Evolutionary conservation across 129 eudicot genomes (phyloP).

Genomic region (Lonicera japonica): DNA sequence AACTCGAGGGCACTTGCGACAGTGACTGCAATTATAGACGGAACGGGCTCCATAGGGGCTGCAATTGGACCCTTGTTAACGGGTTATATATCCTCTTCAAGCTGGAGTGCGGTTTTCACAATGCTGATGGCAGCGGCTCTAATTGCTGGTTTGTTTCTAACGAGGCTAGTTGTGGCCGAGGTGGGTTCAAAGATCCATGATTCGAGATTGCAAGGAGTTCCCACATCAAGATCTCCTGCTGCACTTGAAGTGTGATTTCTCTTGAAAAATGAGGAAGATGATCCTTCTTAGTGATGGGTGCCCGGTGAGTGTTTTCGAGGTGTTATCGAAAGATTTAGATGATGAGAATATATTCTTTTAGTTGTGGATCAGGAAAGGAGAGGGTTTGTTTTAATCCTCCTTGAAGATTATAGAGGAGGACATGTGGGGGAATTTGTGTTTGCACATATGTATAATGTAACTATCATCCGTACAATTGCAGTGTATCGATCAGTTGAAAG

Average conservation of each 20-base stretch:
- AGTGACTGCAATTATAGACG: constrained; percentile 90
- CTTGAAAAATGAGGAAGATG: not conserved
- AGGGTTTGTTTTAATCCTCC: not conserved
- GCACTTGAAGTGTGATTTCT: constrained; percentile 33
- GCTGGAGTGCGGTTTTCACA: constrained; percentile 84
- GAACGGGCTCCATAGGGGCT: constrained; percentile 95
- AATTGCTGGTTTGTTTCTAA: constrained; percentile 78
- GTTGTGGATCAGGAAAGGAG: not conserved
- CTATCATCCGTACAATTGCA: not conserved
- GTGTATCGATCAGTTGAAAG: not conserved
- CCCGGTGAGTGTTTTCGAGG: not conserved
- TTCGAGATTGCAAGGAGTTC: constrained; percentile 19
- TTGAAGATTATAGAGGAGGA: not conserved
- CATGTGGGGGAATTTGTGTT: not conserved
- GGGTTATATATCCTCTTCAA: constrained; percentile 64
- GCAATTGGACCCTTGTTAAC: constrained; percentile 91
- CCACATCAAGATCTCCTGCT: constrained; percentile 21
- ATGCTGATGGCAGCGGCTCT: constrained; percentile 77
- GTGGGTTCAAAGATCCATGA: constrained; percentile 52
- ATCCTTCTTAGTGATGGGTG: not conserved
- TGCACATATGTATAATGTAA: not conserved
- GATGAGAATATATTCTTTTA: not conserved
- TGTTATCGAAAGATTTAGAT: not conserved
- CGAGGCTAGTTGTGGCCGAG: constrained; percentile 72
- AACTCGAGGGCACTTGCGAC: constrained; percentile 89